A percentile compares a stretch with the other conserved stretches of the same genome.
Conservation (phyloP, 2,329 filamentous ascomycete genomes). For the Ophiocordyceps polyrhachis-furcata region DNA sequence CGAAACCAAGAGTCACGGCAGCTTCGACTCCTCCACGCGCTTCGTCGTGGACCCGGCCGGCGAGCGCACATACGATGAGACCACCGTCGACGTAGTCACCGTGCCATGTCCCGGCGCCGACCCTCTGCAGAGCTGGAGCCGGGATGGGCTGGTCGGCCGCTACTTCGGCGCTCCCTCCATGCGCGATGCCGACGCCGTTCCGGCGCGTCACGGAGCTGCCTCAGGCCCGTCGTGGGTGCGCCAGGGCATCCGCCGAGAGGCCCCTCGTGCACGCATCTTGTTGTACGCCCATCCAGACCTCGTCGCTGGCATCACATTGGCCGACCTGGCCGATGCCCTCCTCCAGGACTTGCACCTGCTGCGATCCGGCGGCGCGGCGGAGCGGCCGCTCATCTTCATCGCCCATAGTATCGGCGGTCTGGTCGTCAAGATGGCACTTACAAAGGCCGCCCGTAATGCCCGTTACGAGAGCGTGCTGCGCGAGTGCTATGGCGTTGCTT, state of each 20-base stretch:
- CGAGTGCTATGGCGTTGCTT: constrained; percentile 41
- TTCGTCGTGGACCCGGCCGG: constrained; percentile 18
- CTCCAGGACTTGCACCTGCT: constrained; percentile 22
- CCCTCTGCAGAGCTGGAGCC: constrained; percentile 32
- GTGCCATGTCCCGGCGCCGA: constrained; percentile 35
- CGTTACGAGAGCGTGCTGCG: constrained; percentile 26
- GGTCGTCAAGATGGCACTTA: constrained; percentile 37
- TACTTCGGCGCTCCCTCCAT: constrained; percentile 25
- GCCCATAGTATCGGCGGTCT: constrained; percentile 43
- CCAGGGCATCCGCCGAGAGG: constrained; percentile 30
- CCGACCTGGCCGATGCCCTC: constrained; percentile 25
- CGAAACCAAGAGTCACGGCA: neutral
- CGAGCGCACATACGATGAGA: constrained; percentile 27
- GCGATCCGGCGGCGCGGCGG: constrained; percentile 14
- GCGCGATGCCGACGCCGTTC: constrained; percentile 15
- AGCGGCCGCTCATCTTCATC: constrained; percentile 38
- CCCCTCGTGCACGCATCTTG: constrained; percentile 27
- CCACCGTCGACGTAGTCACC: constrained; percentile 32
- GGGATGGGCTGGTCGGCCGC: constrained; percentile 26
- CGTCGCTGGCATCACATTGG: constrained; percentile 22
- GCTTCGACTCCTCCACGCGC: constrained; percentile 2
- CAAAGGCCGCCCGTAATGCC: constrained; percentile 22
- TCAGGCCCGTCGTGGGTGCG: constrained; percentile 27
- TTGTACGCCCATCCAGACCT: constrained; percentile 30
- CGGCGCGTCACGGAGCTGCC: constrained; percentile 1